Base-by-base conservation (phyloP, 1,284 basidiomycete genomes). In the Agroathelia rolfsii region DNA sequence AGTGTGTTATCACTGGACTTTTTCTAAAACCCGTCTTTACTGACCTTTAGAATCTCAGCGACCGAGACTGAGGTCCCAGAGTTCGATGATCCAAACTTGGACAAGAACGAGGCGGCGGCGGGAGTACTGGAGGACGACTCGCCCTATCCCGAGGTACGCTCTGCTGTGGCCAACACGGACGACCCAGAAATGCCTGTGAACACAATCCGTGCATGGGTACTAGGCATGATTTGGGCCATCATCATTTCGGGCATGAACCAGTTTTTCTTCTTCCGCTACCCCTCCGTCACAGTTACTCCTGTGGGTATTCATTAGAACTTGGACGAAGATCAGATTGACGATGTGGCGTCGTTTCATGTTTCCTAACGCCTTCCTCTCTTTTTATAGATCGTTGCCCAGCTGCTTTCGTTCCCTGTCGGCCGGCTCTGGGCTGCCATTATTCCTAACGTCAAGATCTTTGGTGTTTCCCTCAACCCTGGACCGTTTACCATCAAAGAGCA, bases 401-500 rank as follows among this genome's bases (percentile, higher is more conserved):
- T 83, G 40, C 52, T 82, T 17, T 67, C 71, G 3, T 75, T 78
- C 49, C 80, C 79, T 5, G 30, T 80, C 13, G 79, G 79, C 24
- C 64, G 70, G 16, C 47, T 59, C 1, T 81, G 75, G 75, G 75
- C 70, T 2, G 50, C 59, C 38, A 23, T 66, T 11, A 31, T 83
- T 4, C 80, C 79, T 3, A 62, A 68, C 34, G 52, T 66, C 50
- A 66, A 61, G 40, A 56, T 82, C 5, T 66, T 78, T 33, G 77
- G 79, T 17, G 6, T 65, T 1, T 41, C 60, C 4, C 49, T 83
- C 19, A 83, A 83, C 46, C 79, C 79, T 2, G 80, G 80, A 21
- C 78, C 76, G 0, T 83, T 83, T 53, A 63, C 64, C 2, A 70
- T 83, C 49, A 83, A 83, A 52, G 78, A 81, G 44, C 78, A 80